phyloP scores from a whole-genome alignment of 345 rosid genomes.

The Eucalyptus regnans region DNA sequence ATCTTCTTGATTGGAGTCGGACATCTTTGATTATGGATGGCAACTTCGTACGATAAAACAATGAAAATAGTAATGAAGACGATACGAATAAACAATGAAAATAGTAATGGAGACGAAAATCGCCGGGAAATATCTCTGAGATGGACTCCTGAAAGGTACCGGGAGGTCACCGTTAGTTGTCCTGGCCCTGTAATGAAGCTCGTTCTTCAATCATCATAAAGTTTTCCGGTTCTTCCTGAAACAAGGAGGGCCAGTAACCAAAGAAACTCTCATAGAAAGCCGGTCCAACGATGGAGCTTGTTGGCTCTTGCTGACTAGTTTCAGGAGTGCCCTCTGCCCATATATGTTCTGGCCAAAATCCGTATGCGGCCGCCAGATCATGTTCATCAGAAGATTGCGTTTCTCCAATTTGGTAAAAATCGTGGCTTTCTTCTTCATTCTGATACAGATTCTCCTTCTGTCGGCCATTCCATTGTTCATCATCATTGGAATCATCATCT shows the following conservation, averaged over 20 bases:
- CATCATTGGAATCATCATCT: background rate
- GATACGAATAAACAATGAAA: background rate
- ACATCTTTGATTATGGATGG: background rate
- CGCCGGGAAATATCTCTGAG: background rate
- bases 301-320: background rate
- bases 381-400: background rate
- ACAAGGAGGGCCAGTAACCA: constrained; percentile 27
- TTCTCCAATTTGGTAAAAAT: background rate
- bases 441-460: background rate
- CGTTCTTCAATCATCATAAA: background rate
- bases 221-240: background rate
- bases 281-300: background rate
- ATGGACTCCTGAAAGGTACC: background rate
- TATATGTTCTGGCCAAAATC: constrained; percentile 5
- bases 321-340: background rate
- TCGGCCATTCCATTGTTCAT: background rate
- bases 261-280: constrained; percentile 8
- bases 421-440: background rate
- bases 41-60: background rate
- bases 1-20: background rate
- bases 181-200: background rate
- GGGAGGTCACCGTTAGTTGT: background rate
- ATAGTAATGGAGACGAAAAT: background rate
- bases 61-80: background rate
- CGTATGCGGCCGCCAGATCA: background rate